Base-by-base conservation (phyloP, 1,139 yeast species). In the Yamadazyma dushanensis region DNA sequence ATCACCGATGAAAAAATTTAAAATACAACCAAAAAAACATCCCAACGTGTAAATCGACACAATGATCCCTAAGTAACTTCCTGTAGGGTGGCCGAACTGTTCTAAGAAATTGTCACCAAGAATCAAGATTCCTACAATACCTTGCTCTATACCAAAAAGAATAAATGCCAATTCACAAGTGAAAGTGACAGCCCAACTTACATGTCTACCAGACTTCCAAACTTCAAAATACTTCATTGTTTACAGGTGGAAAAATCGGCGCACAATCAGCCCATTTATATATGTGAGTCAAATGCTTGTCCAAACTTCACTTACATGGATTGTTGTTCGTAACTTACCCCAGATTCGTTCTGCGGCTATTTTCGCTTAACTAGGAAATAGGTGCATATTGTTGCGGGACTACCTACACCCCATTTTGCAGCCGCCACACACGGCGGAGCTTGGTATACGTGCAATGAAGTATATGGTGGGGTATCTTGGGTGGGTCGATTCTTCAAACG, bases 11-110 rank as follows among this genome's bases (percentile, higher is more conserved):
- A 68, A 73, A 25, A 80, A 72, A 16, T 83, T 66, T 3, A 74
- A 46, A 22, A 84, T 59, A 21, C 92, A 87, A 31, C 95, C 94
- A 42, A 78, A 46, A 31, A 83, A 83, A 50, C 90, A 82, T n/a
- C 90, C 89, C 29, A 83, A 60, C 47, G 83, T 81, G 54, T 84
- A 80, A 26, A 80, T 67, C 7, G 89, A 70, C 37, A 82, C 75
- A 22, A 81, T 61, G 26, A 77, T 57, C 13, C 89, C 89, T 14
- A 45, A 35, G 30, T 37, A 44, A 24, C 43, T 39, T 13, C 46
- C 47, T 2, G 38, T 39, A 6, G 47, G 49, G 26, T 44, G 35
- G 18, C 46, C 47, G 19, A 43, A 43, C 26, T 45, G 49, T 9
- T 39, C 24, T 22, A 41, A 40, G 27, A 44, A 45, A 26, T 44